A percentile compares a stretch with the other conserved stretches of the same genome.
These are phyloP conservation scores for Fusarium verticillioides DNA, from an alignment of 2,329 filamentous ascomycete species.

Conservation along the genomic window DNA sequence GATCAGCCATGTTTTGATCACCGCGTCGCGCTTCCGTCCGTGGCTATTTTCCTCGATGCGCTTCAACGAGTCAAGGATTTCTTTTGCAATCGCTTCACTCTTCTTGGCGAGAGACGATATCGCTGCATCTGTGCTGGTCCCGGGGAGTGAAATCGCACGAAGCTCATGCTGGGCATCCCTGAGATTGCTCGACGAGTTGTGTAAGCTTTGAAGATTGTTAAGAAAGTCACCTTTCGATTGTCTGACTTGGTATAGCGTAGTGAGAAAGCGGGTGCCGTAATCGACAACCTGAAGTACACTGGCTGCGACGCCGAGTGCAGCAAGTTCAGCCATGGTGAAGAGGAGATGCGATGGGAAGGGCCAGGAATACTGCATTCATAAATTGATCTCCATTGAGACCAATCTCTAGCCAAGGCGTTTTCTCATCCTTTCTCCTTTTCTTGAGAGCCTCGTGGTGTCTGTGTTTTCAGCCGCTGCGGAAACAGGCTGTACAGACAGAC, in stretches of 20 bases:
- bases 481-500: not conserved
- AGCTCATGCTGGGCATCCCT: not conserved
- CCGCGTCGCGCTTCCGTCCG: not conserved
- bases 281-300: slow-evolving; percentile 12
- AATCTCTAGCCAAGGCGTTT: not conserved
- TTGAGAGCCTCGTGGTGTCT: not conserved
- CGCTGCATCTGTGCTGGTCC: not conserved
- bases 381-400: not conserved
- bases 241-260: not conserved
- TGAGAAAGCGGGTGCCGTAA: slow-evolving; percentile 14
- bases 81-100: not conserved
- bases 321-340: slow-evolving; percentile 7
- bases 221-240: not conserved
- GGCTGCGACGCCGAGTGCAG: not conserved
- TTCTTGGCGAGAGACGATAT: not conserved
- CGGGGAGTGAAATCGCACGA: not conserved
- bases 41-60: not conserved
- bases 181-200: not conserved
- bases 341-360: not conserved
- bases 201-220: not conserved
- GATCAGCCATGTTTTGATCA: not conserved
- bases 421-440: not conserved
- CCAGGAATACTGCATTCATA: not conserved
- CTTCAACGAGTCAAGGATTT: not conserved
- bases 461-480: not conserved